Conservation (phyloP, 2,329 filamentous ascomycete species). For the Hawksworthiomyces lignivorus region DNA sequence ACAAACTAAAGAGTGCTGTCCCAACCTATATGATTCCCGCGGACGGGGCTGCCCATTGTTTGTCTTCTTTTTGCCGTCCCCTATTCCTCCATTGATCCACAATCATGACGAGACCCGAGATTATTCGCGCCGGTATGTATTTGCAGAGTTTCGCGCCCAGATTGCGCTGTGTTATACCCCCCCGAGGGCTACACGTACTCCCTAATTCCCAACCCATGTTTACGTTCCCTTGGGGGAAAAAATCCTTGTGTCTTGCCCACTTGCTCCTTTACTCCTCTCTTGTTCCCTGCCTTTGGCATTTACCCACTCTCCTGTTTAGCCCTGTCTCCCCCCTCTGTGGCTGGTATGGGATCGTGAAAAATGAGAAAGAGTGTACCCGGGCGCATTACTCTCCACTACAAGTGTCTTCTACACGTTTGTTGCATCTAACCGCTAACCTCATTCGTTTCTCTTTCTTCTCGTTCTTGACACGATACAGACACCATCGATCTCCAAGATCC, state of each 20-base stretch:
- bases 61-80: constrained; percentile 20
- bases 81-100: constrained; percentile 28
- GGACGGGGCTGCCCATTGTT: too few relatives aligned
- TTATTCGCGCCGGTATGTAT: constrained; percentile 52
- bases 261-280: constrained; percentile 10
- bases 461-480: constrained; percentile 45
- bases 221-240: too few relatives aligned
- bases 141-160: background rate
- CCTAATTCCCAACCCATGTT: too few relatives aligned
- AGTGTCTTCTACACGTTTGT: constrained; percentile 8
- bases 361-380: constrained; percentile 3
- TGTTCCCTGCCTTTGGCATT: constrained; percentile 6
- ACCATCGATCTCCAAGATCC: constrained; percentile 91
- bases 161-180: background rate
- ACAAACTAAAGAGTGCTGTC: too few relatives aligned
- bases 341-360: constrained; percentile 8
- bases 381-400: too few relatives aligned
- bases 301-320: constrained; percentile 11
- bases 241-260: constrained; percentile 1
- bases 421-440: constrained; percentile 16
- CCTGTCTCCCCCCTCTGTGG: constrained; percentile 9
- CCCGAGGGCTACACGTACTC: too few relatives aligned
- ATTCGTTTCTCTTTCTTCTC: constrained; percentile 11
- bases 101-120: constrained; percentile 50
- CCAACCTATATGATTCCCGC: too few relatives aligned